Evolutionary conservation across 148 eudicot genomes (phyloP).

Genomic region (Beta vulgaris): DNA sequence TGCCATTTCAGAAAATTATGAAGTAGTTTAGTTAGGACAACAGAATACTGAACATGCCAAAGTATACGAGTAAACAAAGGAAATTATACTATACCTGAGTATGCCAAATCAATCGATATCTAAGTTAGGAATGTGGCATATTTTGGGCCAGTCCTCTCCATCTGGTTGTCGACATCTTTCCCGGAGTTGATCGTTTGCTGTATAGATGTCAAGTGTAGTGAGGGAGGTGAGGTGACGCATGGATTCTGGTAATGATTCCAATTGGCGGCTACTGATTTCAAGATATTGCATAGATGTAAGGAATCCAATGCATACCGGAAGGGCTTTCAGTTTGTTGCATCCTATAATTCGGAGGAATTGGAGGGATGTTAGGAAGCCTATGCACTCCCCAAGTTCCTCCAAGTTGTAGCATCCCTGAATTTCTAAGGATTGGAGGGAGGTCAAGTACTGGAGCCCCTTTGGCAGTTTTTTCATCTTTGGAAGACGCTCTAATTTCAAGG

Average conservation of each 20-base stretch:
- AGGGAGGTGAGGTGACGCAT: no score
- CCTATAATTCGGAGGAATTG: no score
- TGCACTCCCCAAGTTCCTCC: conserved; percentile 6
- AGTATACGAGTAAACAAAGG: not conserved
- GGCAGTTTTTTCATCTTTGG: conserved; percentile 1
- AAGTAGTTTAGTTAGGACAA: no score
- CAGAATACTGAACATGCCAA: not conserved
- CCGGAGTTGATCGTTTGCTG: not conserved
- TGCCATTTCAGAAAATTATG: not conserved
- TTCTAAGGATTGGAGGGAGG: conserved; percentile 1
- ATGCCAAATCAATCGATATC: no score
- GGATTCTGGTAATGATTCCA: no score
- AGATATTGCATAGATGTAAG: no score
- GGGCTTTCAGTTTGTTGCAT: no score
- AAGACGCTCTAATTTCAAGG: not conserved
- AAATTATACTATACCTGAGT: not conserved
- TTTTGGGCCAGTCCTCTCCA: conserved; percentile 13
- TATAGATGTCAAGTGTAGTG: no score
- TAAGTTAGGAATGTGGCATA: not conserved
- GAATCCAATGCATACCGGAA: no score
- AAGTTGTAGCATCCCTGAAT: not conserved
- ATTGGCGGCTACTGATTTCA: no score
- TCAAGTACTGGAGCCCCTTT: not conserved
- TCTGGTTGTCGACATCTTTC: conserved; percentile 5
- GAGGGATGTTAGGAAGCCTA: not conserved